phyloP scores from a whole-genome alignment of 805 yeast genomes.

The Limtongia smithiae region DNA sequence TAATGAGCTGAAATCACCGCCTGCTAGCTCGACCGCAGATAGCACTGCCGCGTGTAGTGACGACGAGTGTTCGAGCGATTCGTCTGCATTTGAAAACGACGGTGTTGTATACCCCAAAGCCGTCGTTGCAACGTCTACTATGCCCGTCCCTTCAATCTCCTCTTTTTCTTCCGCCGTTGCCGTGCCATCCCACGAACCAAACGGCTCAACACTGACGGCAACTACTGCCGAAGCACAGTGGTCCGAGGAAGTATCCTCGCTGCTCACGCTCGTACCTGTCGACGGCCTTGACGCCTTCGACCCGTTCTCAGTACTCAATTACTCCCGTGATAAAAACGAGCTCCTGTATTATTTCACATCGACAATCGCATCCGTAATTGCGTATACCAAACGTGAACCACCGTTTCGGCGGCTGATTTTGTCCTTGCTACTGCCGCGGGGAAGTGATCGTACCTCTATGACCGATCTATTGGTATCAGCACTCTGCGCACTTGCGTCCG shows the following conservation, averaged over 20 bases:
- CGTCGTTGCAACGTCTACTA: background rate
- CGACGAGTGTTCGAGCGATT: background rate
- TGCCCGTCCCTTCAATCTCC: background rate
- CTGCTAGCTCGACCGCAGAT: background rate
- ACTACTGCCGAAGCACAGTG: too few species aligned
- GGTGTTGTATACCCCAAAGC: background rate
- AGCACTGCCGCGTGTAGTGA: slow-evolving; percentile 3
- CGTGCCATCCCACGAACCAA: too few species aligned
- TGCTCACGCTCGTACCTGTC: background rate
- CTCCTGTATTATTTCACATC: slow-evolving; percentile 21
- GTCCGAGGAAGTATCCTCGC: too few species aligned
- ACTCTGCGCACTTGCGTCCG: slow-evolving; percentile 26
- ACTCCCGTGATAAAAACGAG: slow-evolving; percentile 19
- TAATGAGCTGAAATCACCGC: background rate
- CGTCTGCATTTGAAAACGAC: background rate
- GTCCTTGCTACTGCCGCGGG: slow-evolving; percentile 16
- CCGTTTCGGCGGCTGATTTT: slow-evolving; percentile 20
- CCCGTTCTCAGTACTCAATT: slow-evolving; percentile 18
- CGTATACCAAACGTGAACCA: slow-evolving; percentile 21
- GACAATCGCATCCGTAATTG: slow-evolving; percentile 22
- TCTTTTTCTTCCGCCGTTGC: too few species aligned
- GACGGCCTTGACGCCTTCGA: slow-evolving; percentile 17
- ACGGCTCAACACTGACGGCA: too few species aligned
- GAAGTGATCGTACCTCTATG: background rate
- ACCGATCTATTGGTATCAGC: slow-evolving; percentile 18